Base-by-base conservation (phyloP, 2,329 filamentous ascomycete genomes). In the Polychaeton citri region DNA sequence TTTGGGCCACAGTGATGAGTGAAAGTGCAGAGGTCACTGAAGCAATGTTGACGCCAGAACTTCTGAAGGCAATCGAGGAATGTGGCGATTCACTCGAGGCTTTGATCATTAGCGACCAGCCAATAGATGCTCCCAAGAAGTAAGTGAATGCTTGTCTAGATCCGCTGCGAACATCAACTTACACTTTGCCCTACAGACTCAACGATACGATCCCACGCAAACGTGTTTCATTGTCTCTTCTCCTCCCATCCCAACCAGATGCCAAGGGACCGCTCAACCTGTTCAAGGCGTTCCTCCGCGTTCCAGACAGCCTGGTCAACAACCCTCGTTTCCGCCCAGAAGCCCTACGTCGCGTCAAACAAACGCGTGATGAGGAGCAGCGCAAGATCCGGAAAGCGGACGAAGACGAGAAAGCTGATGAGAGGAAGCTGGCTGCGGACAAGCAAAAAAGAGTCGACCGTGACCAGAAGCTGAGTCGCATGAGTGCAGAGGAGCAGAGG, bases 1-100 rank as follows among this genome's bases (percentile, higher is more conserved):
- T 71, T 44, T 98, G 87, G 87, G 69, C 80, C 37, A 94, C 85
- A 9, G 76, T 95, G 54, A 96, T 98, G 90, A 92, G 78, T 54
- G 90, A 98, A 69, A 94, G 79, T 61, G 86, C 87, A 39, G 90
- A 96, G 63, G 79, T 98, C 50, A 95, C 87, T 9, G 83, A 95
- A 32, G 68, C 76, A 5, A 66, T 98, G 46, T 72, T 98, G 34
- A 94, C 85, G 3, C 72, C 81, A n/a, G 88, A 96, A 50, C 71
- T 98, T 24, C 72, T 85, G 59, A 74, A 81, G 52, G 86, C 83
- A 12, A 69, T 93, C 45, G 72, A 81, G 51, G 63, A 79, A 35
- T 84, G 84, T 4, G 88, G 88, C 19, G 80, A 88, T 42, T 61
- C 74, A 33, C 76, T 93, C 45, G 85, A 96, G 59, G 88, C 87